phyloP scores from a whole-genome alignment of 331 rosid genomes.

The Phaseolus coccineus region DNA sequence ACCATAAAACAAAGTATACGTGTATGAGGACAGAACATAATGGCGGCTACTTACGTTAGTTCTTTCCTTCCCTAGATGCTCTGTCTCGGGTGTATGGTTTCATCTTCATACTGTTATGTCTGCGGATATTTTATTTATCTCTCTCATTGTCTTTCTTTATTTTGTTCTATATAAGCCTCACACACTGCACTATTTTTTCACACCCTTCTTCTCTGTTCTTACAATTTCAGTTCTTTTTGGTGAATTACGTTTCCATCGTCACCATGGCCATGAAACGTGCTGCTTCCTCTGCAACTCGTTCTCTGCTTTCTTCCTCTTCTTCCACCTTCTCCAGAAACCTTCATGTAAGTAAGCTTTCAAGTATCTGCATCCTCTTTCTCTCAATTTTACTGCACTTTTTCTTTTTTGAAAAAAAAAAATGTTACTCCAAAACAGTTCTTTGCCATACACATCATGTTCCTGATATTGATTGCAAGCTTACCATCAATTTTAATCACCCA shows the following conservation, averaged over 20 bases:
- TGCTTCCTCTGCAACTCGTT: constrained; percentile 60
- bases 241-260: too few species aligned
- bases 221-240: not conserved
- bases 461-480: too few species aligned
- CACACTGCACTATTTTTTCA: not conserved
- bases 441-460: too few species aligned
- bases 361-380: too few species aligned
- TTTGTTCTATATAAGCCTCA: constrained; percentile 13
- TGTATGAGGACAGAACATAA: too few species aligned
- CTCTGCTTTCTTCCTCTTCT: constrained; percentile 59
- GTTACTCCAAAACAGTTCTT: too few species aligned
- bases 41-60: not conserved
- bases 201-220: not conserved
- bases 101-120: not conserved
- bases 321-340: constrained; percentile 55
- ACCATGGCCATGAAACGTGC: constrained; percentile 74
- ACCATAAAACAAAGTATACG: too few species aligned
- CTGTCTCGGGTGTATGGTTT: not conserved
- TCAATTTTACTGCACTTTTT: too few species aligned
- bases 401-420: too few species aligned
- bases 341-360: constrained; percentile 55
- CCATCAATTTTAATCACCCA: too few species aligned
- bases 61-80: not conserved
- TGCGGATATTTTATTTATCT: not conserved
- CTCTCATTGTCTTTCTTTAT: not conserved